These are phyloP conservation scores for Ambrosia trifida DNA, from an alignment of 129 eudicot species.

Conservation along the genomic window DNA sequence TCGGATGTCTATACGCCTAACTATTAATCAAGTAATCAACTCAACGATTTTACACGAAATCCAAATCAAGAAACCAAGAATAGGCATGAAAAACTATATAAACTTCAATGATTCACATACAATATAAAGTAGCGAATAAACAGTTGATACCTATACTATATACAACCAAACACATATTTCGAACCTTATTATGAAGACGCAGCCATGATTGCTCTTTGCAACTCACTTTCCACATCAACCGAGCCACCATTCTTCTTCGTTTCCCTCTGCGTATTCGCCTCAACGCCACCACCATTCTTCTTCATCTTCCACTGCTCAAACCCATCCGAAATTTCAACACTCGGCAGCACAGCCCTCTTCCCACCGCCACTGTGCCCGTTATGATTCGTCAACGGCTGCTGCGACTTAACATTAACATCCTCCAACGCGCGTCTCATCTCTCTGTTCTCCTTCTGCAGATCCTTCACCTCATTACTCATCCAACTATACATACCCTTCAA, in stretches of 20 bases:
- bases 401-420: conserved; percentile 45
- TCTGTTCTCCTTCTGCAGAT: conserved; percentile 54
- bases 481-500: conserved; percentile 75
- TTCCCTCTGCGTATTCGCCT: conserved; percentile 49
- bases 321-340: conserved; percentile 43
- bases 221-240: conserved; percentile 74
- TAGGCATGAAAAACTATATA: conserved; percentile 21
- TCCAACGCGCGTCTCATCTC: conserved; percentile 61
- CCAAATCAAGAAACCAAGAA: neutral
- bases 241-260: conserved; percentile 41
- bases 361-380: conserved; percentile 9
- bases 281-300: conserved; percentile 41
- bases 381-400: conserved; percentile 23
- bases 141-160: conserved; percentile 24
- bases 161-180: conserved; percentile 31
- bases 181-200: conserved; percentile 62
- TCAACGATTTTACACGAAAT: neutral
- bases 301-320: conserved; percentile 74
- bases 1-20: too few relatives aligned
- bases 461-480: conserved; percentile 74
- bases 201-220: conserved; percentile 87
- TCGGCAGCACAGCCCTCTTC: conserved; percentile 31
- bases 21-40: neutral
- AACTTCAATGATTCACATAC: conserved; percentile 6
- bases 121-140: conserved; percentile 6